These are phyloP conservation scores for Cenococcum geophilum DNA, from an alignment of 495 filamentous ascomycete species.

Conservation along the genomic window DNA sequence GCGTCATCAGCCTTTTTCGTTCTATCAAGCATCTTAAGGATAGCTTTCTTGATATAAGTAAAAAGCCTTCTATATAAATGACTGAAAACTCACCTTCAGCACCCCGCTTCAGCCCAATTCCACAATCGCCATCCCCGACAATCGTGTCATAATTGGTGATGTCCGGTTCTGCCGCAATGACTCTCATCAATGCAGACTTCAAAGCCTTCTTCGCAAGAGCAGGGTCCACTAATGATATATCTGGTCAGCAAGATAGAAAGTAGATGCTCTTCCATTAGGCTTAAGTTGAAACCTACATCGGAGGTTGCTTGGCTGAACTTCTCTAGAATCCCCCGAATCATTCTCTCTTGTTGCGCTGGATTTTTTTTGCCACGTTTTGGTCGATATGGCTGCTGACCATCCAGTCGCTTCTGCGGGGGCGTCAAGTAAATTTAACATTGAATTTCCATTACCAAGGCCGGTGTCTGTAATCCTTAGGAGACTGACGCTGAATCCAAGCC, in stretches of 20 bases:
- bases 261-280: not conserved
- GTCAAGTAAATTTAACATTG: conserved; percentile 83
- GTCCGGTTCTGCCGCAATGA: conserved; percentile 74
- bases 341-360: conserved; percentile 22
- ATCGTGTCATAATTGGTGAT: conserved; percentile 87
- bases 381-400: conserved; percentile 67
- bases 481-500: conserved; percentile 84
- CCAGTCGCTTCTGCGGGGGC: conserved; percentile 77
- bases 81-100: conserved; percentile 58
- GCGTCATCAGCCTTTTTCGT: conserved; percentile 58
- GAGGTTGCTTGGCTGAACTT: conserved; percentile 60
- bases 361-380: conserved; percentile 48
- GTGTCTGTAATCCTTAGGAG: conserved; percentile 77
- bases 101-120: conserved; percentile 80
- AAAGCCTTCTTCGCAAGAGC: conserved; percentile 53
- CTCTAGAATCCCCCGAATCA: conserved; percentile 40
- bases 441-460: conserved; percentile 64
- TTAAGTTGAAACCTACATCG: conserved; percentile 43
- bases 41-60: conserved; percentile 45
- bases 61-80: not conserved
- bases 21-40: conserved; percentile 58
- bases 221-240: conserved; percentile 50
- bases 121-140: conserved; percentile 95
- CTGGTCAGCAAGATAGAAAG: conserved; percentile 11
- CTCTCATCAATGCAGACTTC: conserved; percentile 56